Evolutionary conservation across 164 flowering plant genomes (phyloP), one percentile per base, ranked within the genome.

Genomic region (Vitis rupestris): DNA sequence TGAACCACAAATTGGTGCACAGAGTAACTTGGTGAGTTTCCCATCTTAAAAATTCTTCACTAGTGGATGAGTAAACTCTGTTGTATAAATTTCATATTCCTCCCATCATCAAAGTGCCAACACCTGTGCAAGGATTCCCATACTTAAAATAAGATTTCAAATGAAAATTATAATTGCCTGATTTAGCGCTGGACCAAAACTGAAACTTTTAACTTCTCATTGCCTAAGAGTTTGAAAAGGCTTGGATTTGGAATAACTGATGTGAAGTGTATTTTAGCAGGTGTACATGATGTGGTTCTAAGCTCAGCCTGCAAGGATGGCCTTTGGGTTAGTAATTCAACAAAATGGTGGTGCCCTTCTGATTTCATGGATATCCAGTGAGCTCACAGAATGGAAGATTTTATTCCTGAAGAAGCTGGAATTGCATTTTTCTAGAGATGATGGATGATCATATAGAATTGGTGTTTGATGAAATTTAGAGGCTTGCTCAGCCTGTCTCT

Each of bases 1-100:
- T 67, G 65, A 66, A 47, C 72, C 65, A 48, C 51, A 48, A 64
- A 68, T 61, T 44, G 17, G 10, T 72, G 65, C 51, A 51, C 17
- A 30, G 23, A 52, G 58, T 30, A 52, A 54, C 23, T 47, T 54
- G 82, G 82, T 75, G 52, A 60, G 29, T 49, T 61, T 62, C 14
- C 44, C 44, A 23, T 23, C 44, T 31, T 31, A 6, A 31, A 31
- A 31, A 31, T 23, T 23, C 27, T 23, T 23, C 27, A 23, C 27
- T 23, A 23, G 27, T 23, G 27, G 27, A 23, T 23, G 27, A 23
- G 27, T 4, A 31, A 31, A 31, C 44, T 31, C 44, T 31, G 27
- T 23, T 31, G 2, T 31, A 6, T 6, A 31, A 31, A 31, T 31
- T 31, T 31, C 44, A 31, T 31, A 0, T 31, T 31, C 7, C 44